Percentiles rank a stretch among this genome's conserved stretches.
These are phyloP conservation scores for Mitragyna speciosa DNA, from an alignment of 257 asterid genomes.

Conservation along the genomic window DNA sequence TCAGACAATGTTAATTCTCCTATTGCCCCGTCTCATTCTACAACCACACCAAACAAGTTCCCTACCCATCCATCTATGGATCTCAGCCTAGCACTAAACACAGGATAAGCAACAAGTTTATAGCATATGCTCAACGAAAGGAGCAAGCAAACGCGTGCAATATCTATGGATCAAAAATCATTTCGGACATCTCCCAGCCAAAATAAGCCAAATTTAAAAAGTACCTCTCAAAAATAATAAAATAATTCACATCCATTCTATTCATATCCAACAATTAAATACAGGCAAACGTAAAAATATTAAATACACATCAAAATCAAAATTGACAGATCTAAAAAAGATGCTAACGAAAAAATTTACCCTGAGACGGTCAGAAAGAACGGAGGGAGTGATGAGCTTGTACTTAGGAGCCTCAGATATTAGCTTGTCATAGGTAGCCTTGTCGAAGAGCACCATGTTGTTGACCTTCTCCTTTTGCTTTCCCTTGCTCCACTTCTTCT, in stretches of 20 bases:
- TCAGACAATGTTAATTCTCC: background rate
- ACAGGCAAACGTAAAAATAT: too few relatives aligned
- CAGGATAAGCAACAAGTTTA: background rate
- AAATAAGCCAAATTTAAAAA: background rate
- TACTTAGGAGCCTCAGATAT: slow-evolving; percentile 80
- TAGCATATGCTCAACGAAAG: background rate
- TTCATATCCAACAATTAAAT: background rate
- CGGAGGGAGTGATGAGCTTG: slow-evolving; percentile 92
- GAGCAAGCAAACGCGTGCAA: too few relatives aligned
- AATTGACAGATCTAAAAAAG: background rate
- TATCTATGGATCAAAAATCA: background rate
- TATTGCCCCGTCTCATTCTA: background rate
- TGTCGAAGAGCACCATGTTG: slow-evolving; percentile 88
- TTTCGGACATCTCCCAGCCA: background rate
- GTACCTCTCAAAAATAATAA: background rate
- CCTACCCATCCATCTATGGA: background rate
- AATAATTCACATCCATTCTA: background rate
- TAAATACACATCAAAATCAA: background rate
- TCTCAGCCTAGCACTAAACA: background rate
- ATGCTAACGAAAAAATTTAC: slow-evolving; percentile 30
- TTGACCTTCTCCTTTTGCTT: slow-evolving; percentile 98
- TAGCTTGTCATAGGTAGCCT: slow-evolving; percentile 80
- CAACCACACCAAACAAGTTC: background rate
- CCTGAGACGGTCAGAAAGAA: slow-evolving; percentile 91
- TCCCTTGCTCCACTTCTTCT: slow-evolving; percentile 87